Base-by-base conservation (phyloP, 2,329 filamentous ascomycete genomes). In the Fusarium anthophilum region DNA sequence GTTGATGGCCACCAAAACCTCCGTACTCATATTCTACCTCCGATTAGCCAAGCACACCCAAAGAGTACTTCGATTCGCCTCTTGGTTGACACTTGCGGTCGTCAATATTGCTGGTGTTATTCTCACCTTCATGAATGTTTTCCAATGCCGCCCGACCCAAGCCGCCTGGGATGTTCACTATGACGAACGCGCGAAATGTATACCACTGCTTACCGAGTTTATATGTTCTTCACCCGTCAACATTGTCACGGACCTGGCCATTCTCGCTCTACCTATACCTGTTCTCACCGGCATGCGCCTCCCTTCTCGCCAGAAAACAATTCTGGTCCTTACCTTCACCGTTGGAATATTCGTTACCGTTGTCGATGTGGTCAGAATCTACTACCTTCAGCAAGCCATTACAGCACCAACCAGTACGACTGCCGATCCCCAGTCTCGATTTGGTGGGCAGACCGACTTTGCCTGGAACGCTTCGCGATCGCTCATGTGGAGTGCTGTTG, bases 401-500 rank as follows among this genome's bases (percentile, higher is more conserved):
- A 82, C 82, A 58, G 80, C 83, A 7, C 84, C 86, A 6, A 83
- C 80, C 1, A 79, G 77, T 13, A 45, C 78, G 2, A 83, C 84
- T 3, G 79, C 76, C 47, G 81, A 86, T 63, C 80, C 82, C 4
- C 76, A 81, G 14, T 82, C 85, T 17, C 82, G 84, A 12, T 90
- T 91, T 60, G 89, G 88, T 13, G 85, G 84, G 48, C 86, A 86
- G 48, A 77, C 81, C 5, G 85, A 90, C 66, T 91, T 91, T 76
- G 84, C 88, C 62, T 94, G 90, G 91, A 95, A 96, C 79, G 93
- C 94, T 2, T 94, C 94, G 2, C 84, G 95, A 10, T 94, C 94
- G 0, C 92, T 97, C 79, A 96, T 98, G 93, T 98, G 95, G 96
- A 96, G 93, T 22, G 93, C 92, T 18, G 91, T 98, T 61, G 95